Evolutionary conservation across 176 grass and related monocot species (phyloP).

Genomic region (Oryza coarctata): DNA sequence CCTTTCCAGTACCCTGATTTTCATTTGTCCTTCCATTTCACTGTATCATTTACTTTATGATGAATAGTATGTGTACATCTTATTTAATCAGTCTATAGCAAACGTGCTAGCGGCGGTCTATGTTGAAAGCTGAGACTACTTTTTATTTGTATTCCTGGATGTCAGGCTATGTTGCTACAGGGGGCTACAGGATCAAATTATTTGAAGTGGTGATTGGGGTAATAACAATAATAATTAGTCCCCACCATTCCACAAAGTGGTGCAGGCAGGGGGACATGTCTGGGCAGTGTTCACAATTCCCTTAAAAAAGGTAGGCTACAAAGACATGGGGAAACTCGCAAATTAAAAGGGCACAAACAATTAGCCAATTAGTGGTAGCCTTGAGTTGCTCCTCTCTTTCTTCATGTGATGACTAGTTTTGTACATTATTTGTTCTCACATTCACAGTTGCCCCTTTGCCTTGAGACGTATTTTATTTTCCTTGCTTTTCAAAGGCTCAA

Average conservation of each 20-base stretch:
- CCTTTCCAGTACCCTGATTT: conserved; percentile 39
- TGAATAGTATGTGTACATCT: not conserved
- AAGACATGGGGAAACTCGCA: not conserved
- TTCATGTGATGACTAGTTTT: not conserved
- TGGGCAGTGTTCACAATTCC: not conserved
- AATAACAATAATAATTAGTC: not conserved
- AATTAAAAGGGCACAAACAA: not conserved
- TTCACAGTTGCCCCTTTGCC: not conserved
- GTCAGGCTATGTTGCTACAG: conserved; percentile 2
- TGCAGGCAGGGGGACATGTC: not conserved
- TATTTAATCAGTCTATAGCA: not conserved
- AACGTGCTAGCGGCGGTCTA: not conserved
- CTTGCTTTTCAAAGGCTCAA: conserved; percentile 9
- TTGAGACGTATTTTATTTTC: conserved; percentile 4
- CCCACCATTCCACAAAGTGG: not conserved
- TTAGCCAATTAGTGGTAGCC: not conserved
- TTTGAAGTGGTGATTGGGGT: conserved; percentile 3
- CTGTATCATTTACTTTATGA: conserved; percentile 5
- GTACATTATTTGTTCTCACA: not conserved
- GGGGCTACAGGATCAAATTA: not conserved
- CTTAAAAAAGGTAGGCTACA: not conserved
- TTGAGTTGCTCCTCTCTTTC: conserved; percentile 14
- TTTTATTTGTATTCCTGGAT: conserved; percentile 14
- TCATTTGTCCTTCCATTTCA: not conserved
- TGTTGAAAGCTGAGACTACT: not conserved